These are phyloP conservation scores for Amaranthus palmeri DNA, from an alignment of 148 eudicot genomes.

Conservation along the genomic window DNA sequence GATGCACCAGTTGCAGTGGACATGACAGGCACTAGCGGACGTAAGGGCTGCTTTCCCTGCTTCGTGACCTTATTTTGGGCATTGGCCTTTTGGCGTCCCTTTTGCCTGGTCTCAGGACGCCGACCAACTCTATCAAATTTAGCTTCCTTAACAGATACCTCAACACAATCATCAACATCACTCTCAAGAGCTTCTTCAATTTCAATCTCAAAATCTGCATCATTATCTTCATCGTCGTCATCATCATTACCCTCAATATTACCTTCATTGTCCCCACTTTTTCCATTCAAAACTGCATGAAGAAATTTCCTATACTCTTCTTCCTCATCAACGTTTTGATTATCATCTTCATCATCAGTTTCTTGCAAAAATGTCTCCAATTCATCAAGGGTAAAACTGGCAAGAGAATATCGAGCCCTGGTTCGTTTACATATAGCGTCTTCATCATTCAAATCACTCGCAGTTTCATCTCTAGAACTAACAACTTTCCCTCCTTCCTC, in stretches of 20 bases:
- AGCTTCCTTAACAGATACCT: slow-evolving; percentile 26
- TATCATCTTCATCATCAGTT: slow-evolving; percentile 88
- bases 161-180: slow-evolving; percentile 58
- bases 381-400: slow-evolving; percentile 89
- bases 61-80: slow-evolving; percentile 27
- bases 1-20: slow-evolving; percentile 42
- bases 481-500: slow-evolving; percentile 15
- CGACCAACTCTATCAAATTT: slow-evolving; percentile 40
- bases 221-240: slow-evolving; percentile 92
- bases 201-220: slow-evolving; percentile 95
- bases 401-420: slow-evolving; percentile 96
- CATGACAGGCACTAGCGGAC: slow-evolving; percentile 51
- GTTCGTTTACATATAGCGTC: slow-evolving; percentile 92
- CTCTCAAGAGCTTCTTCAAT: slow-evolving; percentile 96
- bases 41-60: slow-evolving; percentile 50
- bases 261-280: slow-evolving; percentile 40
- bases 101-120: slow-evolving; percentile 77
- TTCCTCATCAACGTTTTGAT: slow-evolving; percentile 88
- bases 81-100: slow-evolving; percentile 43
- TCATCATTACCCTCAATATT: slow-evolving; percentile 54
- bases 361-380: slow-evolving; percentile 96
- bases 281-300: slow-evolving; percentile 77
- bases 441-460: slow-evolving; percentile 49
- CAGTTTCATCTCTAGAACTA: slow-evolving; percentile 17
- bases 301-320: slow-evolving; percentile 95